These are phyloP conservation scores for Fusarium continuum DNA, from an alignment of 2,329 filamentous ascomycete genomes.

Conservation along the genomic window DNA sequence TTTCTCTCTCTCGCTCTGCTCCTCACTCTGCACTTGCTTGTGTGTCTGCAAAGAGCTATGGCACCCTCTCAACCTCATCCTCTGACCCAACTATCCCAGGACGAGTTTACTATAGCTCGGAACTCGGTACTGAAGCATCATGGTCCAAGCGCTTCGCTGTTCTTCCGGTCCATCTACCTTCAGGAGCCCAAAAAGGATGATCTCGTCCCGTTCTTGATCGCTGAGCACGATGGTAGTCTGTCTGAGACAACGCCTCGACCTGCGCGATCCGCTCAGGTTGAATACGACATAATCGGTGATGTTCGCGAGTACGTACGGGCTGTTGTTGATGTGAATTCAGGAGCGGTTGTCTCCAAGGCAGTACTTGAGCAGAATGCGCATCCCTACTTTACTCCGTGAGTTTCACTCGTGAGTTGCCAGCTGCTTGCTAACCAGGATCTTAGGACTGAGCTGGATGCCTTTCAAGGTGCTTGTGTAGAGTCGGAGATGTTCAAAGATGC, in stretches of 20 bases:
- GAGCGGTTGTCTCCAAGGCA: conserved; percentile 43
- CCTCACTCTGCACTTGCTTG: not conserved
- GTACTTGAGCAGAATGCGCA: conserved; percentile 45
- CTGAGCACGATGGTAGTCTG: conserved; percentile 64
- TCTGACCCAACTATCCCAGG: conserved; percentile 58
- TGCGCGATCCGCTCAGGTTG: conserved; percentile 57
- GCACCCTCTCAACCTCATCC: conserved; percentile 49
- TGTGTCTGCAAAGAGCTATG: not conserved
- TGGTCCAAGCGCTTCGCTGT: conserved; percentile 38
- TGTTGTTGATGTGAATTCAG: conserved; percentile 51
- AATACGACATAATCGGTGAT: conserved; percentile 53
- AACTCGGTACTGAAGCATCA: conserved; percentile 53
- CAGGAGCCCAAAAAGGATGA: conserved; percentile 69
- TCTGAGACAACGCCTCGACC: conserved; percentile 55
- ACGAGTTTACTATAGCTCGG: conserved; percentile 60
- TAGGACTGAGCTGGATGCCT: conserved; percentile 20
- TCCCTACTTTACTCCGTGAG: conserved; percentile 50
- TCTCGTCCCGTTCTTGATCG: conserved; percentile 67
- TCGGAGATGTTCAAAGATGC: conserved; percentile 59
- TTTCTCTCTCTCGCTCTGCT: not conserved
- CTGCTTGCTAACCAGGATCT: not conserved
- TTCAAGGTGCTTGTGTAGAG: conserved; percentile 52
- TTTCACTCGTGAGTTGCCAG: not conserved
- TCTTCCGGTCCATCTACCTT: conserved; percentile 69
- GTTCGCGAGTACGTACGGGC: conserved; percentile 49